A percentile compares a stretch with the other conserved stretches of the same genome.
Conservation (phyloP, 2,329 filamentous ascomycete genomes). For the Emericellopsis atlantica region DNA sequence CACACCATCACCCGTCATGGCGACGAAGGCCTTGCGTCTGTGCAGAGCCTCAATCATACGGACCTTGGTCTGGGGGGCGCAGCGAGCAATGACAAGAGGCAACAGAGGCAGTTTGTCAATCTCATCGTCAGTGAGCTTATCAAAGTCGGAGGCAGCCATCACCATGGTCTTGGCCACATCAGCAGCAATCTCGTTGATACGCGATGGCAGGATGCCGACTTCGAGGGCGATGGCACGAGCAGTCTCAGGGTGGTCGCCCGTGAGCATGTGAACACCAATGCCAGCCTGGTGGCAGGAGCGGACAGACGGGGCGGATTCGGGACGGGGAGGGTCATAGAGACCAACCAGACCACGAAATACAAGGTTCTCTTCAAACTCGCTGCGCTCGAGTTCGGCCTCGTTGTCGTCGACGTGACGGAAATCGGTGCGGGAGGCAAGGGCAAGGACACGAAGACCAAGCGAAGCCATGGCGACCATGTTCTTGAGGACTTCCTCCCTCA, state of each 20-base stretch:
- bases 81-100: constrained; percentile 53
- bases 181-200: constrained; percentile 34
- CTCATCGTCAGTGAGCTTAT: constrained; percentile 48
- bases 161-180: constrained; percentile 48
- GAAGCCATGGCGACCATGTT: constrained; percentile 58
- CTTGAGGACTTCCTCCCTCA: constrained; percentile 42
- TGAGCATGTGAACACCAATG: constrained; percentile 57
- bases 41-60: constrained; percentile 61
- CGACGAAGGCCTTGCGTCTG: constrained; percentile 45
- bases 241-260: constrained; percentile 54
- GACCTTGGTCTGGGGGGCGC: constrained; percentile 55
- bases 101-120: constrained; percentile 49
- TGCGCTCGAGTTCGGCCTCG: constrained; percentile 43
- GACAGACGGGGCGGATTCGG: constrained; percentile 50
- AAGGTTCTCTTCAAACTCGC: constrained; percentile 45
- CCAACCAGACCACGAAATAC: constrained; percentile 57
- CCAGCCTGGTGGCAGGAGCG: constrained; percentile 46
- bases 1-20: constrained; percentile 58
- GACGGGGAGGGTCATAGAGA: constrained; percentile 60
- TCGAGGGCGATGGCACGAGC: constrained; percentile 51
- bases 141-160: constrained; percentile 56
- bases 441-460: constrained; percentile 57
- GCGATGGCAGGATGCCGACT: constrained; percentile 46
- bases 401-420: constrained; percentile 16
- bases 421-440: constrained; percentile 33